Base-by-base conservation (phyloP, 2,329 filamentous ascomycete genomes). In the Talaromyces funiculosus region DNA sequence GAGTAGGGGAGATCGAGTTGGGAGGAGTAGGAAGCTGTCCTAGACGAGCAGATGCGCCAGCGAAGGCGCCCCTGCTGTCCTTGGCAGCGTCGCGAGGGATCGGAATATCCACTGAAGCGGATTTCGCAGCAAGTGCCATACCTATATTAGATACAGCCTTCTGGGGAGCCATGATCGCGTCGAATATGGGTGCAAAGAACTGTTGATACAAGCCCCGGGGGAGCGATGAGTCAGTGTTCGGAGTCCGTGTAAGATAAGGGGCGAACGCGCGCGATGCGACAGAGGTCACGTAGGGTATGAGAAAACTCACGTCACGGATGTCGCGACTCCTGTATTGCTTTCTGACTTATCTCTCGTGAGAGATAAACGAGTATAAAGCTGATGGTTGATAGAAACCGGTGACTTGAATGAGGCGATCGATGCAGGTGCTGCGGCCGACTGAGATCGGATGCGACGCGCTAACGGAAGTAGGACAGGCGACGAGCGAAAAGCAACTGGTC, bases 1-100 rank as follows among this genome's bases (percentile, higher is more conserved):
- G 83, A 67, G 86, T 88, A 53, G 93, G 93, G 64, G 92, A 97
- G 74, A 97, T 92, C 76, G 92, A 97, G 81, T 93, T 95, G 63
- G 93, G 93, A 72, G 93, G 93, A 74, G 93, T 97, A 65, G 90
- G 91, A 71, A 96, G 86, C 45, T 74, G 70, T 45, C 69, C 69
- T 20, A 65, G 62, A 61, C 68, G 72, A 66, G 72, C 65, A 65
- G 74, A 65, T 65, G 67, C 70, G 68, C 71, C 65, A 65, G 69
- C 68, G 63, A 73, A 72, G 69, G 63, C 72, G 65, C 72, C 70
- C 65, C 70, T 69, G 64, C 69, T 68, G 62, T 58, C 63, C 61
- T 66, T 65, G 63, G 67, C 67, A 53, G 67, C 67, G 61, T 72
- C 70, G 64, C 76, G 76, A 59, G 75, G 72, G 65, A 78, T 77